These are phyloP conservation scores for Macadamia tetraphylla DNA, from an alignment of 164 flowering plant genomes.

Conservation along the genomic window DNA sequence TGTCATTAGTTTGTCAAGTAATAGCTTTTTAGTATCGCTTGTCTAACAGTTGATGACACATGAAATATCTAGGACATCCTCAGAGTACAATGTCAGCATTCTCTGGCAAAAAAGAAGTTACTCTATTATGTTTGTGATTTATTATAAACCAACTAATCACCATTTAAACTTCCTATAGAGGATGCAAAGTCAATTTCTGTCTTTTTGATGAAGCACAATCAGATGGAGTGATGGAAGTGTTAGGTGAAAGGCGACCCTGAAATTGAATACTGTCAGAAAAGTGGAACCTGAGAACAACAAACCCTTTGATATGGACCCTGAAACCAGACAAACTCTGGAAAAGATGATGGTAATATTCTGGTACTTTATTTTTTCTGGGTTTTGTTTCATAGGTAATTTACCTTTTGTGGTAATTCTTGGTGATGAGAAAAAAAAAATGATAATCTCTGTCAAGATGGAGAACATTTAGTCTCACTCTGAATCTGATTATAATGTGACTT, in stretches of 20 bases:
- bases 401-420: no score
- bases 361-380: background rate
- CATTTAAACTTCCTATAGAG: conserved; percentile 39
- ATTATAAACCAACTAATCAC: no score
- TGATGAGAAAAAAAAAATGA: no score
- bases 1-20: no score
- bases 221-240: conserved; percentile 96
- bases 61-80: no score
- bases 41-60: no score
- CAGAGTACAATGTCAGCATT: no score
- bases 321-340: conserved; percentile 84
- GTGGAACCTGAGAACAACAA: conserved; percentile 92
- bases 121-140: no score
- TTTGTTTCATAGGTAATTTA: no score
- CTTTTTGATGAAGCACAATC: conserved; percentile 75
- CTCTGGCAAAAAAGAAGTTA: no score
- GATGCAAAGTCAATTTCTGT: conserved; percentile 61
- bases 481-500: background rate
- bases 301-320: conserved; percentile 78
- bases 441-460: no score
- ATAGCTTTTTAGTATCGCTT: no score
- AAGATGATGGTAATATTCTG: conserved; percentile 84
- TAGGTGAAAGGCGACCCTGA: conserved; percentile 89
- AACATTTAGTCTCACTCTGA: background rate
- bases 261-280: conserved; percentile 69